Conservation (phyloP, 1,284 basidiomycete species). For the Malassezia furfur region DNA sequence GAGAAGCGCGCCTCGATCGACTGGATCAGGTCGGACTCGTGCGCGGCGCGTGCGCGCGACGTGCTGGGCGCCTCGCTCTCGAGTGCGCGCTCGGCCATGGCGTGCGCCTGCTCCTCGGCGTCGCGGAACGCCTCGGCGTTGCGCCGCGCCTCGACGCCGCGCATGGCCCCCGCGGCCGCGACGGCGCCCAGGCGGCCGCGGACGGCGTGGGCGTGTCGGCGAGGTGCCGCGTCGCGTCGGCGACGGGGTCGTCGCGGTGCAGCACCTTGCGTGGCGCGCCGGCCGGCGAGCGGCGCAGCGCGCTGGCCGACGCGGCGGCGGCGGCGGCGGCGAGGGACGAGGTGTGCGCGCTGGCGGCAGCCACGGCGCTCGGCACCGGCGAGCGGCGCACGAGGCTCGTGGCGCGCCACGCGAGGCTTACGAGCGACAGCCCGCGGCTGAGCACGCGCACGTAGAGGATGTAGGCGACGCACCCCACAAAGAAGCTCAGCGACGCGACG, state of each 20-base stretch:
- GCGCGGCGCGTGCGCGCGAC: neutral
- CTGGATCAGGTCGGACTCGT: neutral
- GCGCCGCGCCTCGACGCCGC: slow-evolving; percentile 1
- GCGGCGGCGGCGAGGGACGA: neutral
- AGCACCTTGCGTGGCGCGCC: neutral
- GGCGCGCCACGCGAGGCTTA: slow-evolving; percentile 1
- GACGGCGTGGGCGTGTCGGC: neutral
- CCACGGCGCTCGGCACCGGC: neutral
- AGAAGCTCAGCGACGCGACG: slow-evolving; percentile 30
- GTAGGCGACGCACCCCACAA: slow-evolving; percentile 34
- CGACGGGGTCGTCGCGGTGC: neutral
- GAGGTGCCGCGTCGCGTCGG: neutral
- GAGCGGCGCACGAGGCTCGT: neutral
- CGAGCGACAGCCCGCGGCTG: slow-evolving; percentile 24
- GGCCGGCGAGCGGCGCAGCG: slow-evolving; percentile 3
- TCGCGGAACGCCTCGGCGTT: slow-evolving; percentile 4
- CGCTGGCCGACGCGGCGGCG: neutral
- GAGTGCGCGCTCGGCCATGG: neutral
- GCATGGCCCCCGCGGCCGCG: neutral
- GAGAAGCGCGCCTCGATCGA: slow-evolving; percentile 2
- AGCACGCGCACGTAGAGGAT: slow-evolving; percentile 42
- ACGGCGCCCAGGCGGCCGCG: neutral
- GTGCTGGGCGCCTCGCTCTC: no score
- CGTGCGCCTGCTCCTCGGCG: neutral
- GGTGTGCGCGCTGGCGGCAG: neutral